Evolutionary conservation across 768 basidiomycete genomes (phyloP), one percentile per base, ranked within the genome.

Genomic region (Tephrocybe sp.): DNA sequence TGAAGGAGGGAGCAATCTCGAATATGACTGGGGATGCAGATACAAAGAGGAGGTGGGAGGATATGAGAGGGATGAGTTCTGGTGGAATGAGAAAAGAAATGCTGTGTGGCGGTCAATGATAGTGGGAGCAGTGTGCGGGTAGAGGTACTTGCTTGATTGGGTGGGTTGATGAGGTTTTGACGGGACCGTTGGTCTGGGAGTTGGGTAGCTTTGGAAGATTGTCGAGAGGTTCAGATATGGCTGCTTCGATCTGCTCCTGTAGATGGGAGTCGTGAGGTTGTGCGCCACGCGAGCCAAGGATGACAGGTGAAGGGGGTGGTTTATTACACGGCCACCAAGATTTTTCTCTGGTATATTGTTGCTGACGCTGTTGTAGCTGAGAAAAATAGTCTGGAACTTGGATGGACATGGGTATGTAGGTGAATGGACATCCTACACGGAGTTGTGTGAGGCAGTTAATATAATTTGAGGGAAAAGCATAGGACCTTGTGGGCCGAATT

Each of bases 81-180:
- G 68, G 67, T 3, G 87, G 84, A 56, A 90, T 72, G 23, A 90
- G 69, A 43, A 70, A 67, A 0, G 87, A 88, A 53, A 88, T 83
- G 58, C 82, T 84, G 58, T 13, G 31, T 38, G 29, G 47, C 25
- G 40, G 18, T 38, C 37, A 18, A 38, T 19, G 34, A 36, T 21
- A 15, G 46, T 25, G 46, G 25, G 3, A 25, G 44, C 22, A 54
- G 39, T 22, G 1, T 33, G 15, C 21, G 69, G 6, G 59, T 54
- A 16, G 67, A 69, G 43, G 69, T 4, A 69, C 79, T 44, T 53
- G 89, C 88, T 91, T 90, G 62, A 94, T 88, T 6, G 91, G 91
- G 66, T 92, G 91, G 0, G 86, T 79, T 19, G 78, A 73, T 2
- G 88, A 91, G 1, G 89, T 92, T 61, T 89, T 92, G 49, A 84